phyloP scores from a whole-genome alignment of 2,329 filamentous ascomycete species.

The Trichophaea hybrida region DNA sequence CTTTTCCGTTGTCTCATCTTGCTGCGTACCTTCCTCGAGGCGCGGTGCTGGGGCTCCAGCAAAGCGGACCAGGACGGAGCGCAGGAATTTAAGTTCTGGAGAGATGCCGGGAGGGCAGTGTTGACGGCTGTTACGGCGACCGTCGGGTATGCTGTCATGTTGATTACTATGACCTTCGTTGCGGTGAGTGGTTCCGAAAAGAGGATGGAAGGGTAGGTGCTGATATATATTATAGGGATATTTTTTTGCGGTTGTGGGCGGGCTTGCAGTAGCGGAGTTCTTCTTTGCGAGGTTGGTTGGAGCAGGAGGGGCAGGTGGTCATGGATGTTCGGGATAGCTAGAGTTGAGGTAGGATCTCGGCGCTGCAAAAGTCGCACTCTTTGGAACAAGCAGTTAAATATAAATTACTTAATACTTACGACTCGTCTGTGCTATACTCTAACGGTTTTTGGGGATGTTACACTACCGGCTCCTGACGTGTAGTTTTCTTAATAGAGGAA shows the following conservation, averaged over 20 bases:
- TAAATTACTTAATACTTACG: too few relatives aligned
- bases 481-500: too few relatives aligned
- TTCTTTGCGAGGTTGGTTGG: not conserved
- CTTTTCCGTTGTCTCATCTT: not conserved
- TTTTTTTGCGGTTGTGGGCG: not conserved
- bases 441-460: too few relatives aligned
- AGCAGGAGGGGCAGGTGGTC: not conserved
- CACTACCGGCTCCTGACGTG: too few relatives aligned
- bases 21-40: not conserved
- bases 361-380: too few relatives aligned
- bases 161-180: not conserved
- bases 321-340: not conserved
- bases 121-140: not conserved
- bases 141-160: not conserved
- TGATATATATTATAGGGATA: not conserved
- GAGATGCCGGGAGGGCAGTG: not conserved
- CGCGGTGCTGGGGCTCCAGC: not conserved
- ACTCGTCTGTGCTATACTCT: too few relatives aligned
- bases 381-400: too few relatives aligned
- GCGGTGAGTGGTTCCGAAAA: not conserved
- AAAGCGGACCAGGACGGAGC: not conserved
- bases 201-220: not conserved
- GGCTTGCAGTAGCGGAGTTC: not conserved
- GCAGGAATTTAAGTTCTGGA: not conserved
- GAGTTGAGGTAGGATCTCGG: too few relatives aligned